A percentile compares a stretch with the other conserved stretches of the same genome.
phyloP scores from a whole-genome alignment of 2,329 filamentous ascomycete species.

The Pyrenophora seminiperda region DNA sequence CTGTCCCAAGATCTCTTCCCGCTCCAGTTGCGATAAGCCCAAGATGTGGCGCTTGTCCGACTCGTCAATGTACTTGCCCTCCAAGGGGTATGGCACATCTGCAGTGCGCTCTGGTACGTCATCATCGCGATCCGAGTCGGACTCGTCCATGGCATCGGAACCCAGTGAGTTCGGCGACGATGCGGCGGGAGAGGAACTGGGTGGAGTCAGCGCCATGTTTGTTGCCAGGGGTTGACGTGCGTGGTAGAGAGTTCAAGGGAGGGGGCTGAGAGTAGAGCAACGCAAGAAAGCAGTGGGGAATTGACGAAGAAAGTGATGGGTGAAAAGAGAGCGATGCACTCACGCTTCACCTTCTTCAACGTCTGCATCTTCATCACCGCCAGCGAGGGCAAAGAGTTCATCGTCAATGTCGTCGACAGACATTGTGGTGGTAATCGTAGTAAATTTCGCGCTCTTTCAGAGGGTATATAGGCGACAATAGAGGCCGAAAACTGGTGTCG shows the following conservation, averaged over 20 bases:
- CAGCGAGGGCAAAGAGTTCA: constrained; percentile 90
- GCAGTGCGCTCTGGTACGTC: constrained; percentile 58
- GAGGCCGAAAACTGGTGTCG: constrained; percentile 12
- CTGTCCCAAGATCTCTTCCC: constrained; percentile 87
- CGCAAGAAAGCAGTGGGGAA: constrained; percentile 3
- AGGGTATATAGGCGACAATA: constrained; percentile 1
- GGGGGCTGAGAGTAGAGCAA: constrained; percentile 16
- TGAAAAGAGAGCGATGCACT: constrained; percentile 51
- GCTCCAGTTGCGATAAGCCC: constrained; percentile 85
- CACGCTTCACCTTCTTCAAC: constrained; percentile 84
- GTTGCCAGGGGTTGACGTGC: constrained; percentile 12
- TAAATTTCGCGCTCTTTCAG: neutral
- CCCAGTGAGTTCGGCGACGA: constrained; percentile 74
- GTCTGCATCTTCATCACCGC: constrained; percentile 65
- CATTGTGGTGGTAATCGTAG: constrained; percentile 59
- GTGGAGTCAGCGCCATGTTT: constrained; percentile 37
- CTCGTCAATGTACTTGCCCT: constrained; percentile 74
- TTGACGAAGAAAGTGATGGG: constrained; percentile 13
- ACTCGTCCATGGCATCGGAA: constrained; percentile 88
- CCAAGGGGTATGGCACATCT: constrained; percentile 77
- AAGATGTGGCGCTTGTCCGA: constrained; percentile 68
- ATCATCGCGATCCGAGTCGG: constrained; percentile 58
- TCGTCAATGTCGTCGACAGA: constrained; percentile 78
- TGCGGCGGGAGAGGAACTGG: constrained; percentile 68
- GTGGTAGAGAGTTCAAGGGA: constrained; percentile 19